Evolutionary conservation across 306 rosid species (phyloP), one percentile per base, ranked within the genome.

Genomic region (Fagus crenata): DNA sequence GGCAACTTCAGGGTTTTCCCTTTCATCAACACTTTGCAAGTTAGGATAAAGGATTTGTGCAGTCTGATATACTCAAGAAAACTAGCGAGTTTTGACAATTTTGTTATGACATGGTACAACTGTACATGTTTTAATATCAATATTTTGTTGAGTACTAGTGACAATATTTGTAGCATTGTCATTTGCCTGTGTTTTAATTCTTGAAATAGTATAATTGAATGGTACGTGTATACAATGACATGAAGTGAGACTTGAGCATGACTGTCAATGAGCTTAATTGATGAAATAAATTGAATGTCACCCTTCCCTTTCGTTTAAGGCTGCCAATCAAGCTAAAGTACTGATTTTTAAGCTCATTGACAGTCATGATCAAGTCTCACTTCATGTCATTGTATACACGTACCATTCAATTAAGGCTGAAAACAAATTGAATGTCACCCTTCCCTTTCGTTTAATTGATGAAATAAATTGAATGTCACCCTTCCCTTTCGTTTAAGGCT

Each of bases 1-100:
- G 69, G 43, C 42, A 63, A 63, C 69, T 35, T 63, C 69, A 63
- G n/a, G 37, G 69, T 63, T 63, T 28, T 32, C 67, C 67, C 67
- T 60, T 8, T 63, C 69, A 63, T 17, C 22, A 35, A 13, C 43
- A 36, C 17, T 63, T 63, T 58, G 64, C 36, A 18, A 56, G 36
- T 11, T 18, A 56, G 35, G 9, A 1, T 67, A 4, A 65, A 40
- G 53, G 72, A 80, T 82, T 60, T 78, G 18, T 59, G 67, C 67
- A 79, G 53, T 81, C 78, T 17, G n/a, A 65, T 15, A 39, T 63
- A 35, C 42, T 37, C 32, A 15, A 6, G 70, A 65, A 39, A 37
- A 39, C 49, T 37, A 15, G 71, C 37, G 42, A 37, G 71, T 65
- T 58, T 46, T 46, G 51, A 9, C 11, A 58, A 8, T 58, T 58